Evolutionary conservation across 495 filamentous ascomycete genomes (phyloP).

Genomic region (Pseudomonodictys pantanalensis): DNA sequence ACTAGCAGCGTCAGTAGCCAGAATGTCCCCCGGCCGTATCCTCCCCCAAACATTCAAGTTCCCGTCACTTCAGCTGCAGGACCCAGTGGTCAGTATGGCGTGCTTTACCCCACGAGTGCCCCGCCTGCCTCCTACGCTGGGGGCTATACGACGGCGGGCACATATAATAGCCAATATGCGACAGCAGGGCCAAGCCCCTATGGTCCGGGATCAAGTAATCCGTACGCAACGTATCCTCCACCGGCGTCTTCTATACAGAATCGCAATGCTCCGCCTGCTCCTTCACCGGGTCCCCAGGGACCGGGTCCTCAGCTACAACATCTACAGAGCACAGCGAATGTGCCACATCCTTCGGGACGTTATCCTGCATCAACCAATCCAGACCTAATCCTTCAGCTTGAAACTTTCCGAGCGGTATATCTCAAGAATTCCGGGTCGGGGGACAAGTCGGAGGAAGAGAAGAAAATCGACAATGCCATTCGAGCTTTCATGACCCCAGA

Average conservation of each 20-base stretch:
- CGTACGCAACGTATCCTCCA: slow-evolving; percentile 13
- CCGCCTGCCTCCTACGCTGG: slow-evolving; percentile 4
- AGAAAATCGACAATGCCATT: slow-evolving; percentile 26
- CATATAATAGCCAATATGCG: slow-evolving; percentile 6
- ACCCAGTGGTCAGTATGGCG: slow-evolving; percentile 22
- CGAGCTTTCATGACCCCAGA: slow-evolving; percentile 3
- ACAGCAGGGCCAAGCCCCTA: slow-evolving; percentile 23
- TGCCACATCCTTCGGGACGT: slow-evolving; percentile 9
- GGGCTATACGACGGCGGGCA: slow-evolving; percentile 7
- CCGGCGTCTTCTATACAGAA: slow-evolving; percentile 4
- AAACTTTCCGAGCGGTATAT: slow-evolving; percentile 26
- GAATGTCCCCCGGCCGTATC: slow-evolving; percentile 14
- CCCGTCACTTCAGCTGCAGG: slow-evolving; percentile 5
- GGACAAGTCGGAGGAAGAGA: background rate
- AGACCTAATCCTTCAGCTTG: slow-evolving; percentile 16
- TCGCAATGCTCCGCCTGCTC: background rate
- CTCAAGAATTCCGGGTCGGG: slow-evolving; percentile 4
- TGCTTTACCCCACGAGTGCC: slow-evolving; percentile 18
- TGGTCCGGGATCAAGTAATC: background rate
- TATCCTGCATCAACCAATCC: slow-evolving; percentile 17
- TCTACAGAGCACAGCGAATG: background rate
- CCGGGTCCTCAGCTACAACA: background rate
- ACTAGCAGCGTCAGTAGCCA: background rate
- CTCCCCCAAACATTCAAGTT: slow-evolving; percentile 8
- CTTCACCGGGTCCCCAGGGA: background rate